Conservation (phyloP, 1,284 basidiomycete genomes). For the Austropuccinia psidii region DNA sequence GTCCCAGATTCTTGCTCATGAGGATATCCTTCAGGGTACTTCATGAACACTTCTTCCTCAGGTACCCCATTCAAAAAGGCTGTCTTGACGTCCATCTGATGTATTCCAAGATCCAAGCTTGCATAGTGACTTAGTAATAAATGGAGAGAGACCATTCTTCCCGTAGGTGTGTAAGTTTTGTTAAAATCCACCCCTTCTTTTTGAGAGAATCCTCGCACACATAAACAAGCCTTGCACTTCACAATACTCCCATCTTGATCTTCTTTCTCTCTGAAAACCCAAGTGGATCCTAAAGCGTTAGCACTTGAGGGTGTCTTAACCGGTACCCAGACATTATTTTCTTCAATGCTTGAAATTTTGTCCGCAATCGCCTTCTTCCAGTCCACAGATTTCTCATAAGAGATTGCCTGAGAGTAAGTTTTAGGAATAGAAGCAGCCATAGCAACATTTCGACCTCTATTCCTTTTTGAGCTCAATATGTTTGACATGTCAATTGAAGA, state of each 20-base stretch:
- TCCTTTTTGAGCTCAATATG: too few species aligned
- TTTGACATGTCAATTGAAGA: too few species aligned
- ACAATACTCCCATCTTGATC: background rate
- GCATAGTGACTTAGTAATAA: background rate
- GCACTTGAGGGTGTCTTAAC: background rate
- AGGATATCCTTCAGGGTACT: background rate
- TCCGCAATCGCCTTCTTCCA: too few species aligned
- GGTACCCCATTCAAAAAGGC: slow-evolving; percentile 14
- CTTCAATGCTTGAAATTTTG: too few species aligned
- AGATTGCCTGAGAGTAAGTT: too few species aligned
- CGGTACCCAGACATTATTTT: too few species aligned
- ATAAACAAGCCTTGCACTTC: slow-evolving; percentile 5
- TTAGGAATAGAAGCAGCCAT: too few species aligned
- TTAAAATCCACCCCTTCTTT: background rate
- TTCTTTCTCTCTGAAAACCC: slow-evolving; percentile 12
- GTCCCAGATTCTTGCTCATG: background rate
- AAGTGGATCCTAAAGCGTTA: background rate
- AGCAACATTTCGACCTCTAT: too few species aligned
- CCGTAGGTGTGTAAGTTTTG: slow-evolving; percentile 5
- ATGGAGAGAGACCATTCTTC: background rate
- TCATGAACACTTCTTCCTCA: slow-evolving; percentile 14
- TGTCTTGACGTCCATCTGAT: slow-evolving; percentile 6
- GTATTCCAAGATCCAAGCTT: background rate
- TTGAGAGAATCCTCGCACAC: background rate
- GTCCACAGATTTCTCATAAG: too few species aligned